Conservation (phyloP, 805 yeast genomes). For the Candida ascalaphidarum region DNA sequence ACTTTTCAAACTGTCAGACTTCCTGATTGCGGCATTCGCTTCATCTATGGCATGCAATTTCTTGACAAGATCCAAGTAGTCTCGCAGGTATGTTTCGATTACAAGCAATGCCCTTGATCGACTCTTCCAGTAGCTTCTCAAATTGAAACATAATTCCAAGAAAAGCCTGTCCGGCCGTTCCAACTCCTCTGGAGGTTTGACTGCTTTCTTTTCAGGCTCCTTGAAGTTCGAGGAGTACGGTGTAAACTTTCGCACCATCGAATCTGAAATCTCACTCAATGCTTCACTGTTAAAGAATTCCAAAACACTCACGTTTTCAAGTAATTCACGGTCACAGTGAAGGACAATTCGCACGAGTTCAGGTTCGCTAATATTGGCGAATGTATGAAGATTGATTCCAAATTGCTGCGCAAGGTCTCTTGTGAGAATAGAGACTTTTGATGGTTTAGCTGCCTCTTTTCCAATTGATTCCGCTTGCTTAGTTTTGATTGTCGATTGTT, state of each 20-base stretch:
- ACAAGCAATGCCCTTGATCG: conserved; percentile 78
- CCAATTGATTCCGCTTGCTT: too few relatives aligned
- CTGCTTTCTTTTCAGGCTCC: conserved; percentile 29
- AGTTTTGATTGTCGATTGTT: conserved; percentile 38
- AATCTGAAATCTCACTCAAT: conserved; percentile 65
- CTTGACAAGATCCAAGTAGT: conserved; percentile 59
- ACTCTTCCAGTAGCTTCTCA: conserved; percentile 87
- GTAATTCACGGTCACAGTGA: conserved; percentile 64
- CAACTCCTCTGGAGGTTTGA: conserved; percentile 65
- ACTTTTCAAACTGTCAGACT: conserved; percentile 58
- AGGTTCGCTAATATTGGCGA: conserved; percentile 50
- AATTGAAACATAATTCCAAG: conserved; percentile 72
- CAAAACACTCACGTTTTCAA: conserved; percentile 63
- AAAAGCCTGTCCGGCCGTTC: conserved; percentile 84
- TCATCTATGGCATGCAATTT: conserved; percentile 66
- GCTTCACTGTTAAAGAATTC: conserved; percentile 79
- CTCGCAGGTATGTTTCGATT: conserved; percentile 64
- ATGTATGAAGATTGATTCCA: conserved; percentile 85
- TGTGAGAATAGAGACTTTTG: conserved; percentile 60
- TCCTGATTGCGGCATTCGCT: conserved; percentile 59
- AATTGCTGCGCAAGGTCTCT: conserved; percentile 90
- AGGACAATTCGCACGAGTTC: conserved; percentile 65
- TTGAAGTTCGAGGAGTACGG: conserved; percentile 75
- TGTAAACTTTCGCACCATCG: conserved; percentile 59
- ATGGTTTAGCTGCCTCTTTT: conserved; percentile 15